Percentiles rank a stretch among this genome's conserved stretches.
These are phyloP conservation scores for Phytophthora chlamydospora DNA, from an alignment of 352 stramenopile species.

Conservation along the genomic window DNA sequence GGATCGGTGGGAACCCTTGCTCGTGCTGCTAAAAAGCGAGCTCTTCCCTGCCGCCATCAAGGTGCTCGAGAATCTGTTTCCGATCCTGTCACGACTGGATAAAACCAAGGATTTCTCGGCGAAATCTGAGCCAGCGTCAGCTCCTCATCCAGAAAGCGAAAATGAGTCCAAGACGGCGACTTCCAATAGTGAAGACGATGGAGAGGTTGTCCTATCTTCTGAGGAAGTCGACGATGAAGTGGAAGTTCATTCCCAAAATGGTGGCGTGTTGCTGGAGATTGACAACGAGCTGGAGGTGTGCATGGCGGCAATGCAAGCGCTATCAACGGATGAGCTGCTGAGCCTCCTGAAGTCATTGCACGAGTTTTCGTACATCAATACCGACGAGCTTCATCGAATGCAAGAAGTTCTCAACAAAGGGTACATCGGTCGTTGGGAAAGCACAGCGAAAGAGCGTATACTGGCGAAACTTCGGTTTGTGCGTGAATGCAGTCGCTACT, in stretches of 20 bases:
- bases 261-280: conserved; percentile 20
- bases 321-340: conserved; percentile 73
- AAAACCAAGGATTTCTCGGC: conserved; percentile 31
- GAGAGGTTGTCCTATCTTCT: conserved; percentile 6
- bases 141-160: conserved; percentile 17
- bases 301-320: conserved; percentile 74
- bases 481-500: conserved; percentile 70
- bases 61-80: conserved; percentile 78
- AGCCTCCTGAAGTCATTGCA: conserved; percentile 60
- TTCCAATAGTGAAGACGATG: conserved; percentile 24
- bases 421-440: conserved; percentile 82
- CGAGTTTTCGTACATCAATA: conserved; percentile 80
- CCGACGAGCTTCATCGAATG: conserved; percentile 69
- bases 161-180: conserved; percentile 28
- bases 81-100: conserved; percentile 65
- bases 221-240: conserved; percentile 11
- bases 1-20: conserved; percentile 82
- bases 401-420: conserved; percentile 82
- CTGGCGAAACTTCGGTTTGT: conserved; percentile 76
- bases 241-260: conserved; percentile 11
- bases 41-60: conserved; percentile 67
- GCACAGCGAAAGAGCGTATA: conserved; percentile 68
- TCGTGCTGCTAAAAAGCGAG: conserved; percentile 74
- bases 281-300: conserved; percentile 71
- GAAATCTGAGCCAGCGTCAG: background rate